Evolutionary conservation across 257 asterid genomes (phyloP).

Genomic region (Solanum paucissectum): DNA sequence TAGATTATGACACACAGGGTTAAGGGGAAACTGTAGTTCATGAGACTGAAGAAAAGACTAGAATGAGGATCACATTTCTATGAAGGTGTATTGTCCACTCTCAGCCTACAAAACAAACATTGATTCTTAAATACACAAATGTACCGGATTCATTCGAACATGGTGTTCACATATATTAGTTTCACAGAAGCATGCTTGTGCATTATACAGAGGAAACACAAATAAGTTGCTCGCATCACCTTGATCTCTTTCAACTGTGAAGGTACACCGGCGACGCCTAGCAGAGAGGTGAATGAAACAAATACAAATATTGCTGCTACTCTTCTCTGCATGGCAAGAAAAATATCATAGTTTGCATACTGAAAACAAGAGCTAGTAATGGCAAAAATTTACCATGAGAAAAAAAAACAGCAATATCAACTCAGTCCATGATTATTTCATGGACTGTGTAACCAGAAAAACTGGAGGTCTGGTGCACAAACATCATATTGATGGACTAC

Average conservation of each 20-base stretch:
- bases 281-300: constrained; percentile 72
- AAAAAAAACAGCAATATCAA: neutral
- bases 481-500: neutral
- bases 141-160: neutral
- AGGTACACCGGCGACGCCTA: constrained; percentile 80
- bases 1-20: neutral
- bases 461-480: neutral
- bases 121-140: neutral
- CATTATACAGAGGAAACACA: neutral
- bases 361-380: neutral
- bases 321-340: constrained; percentile 54
- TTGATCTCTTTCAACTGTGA: constrained; percentile 84
- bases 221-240: constrained; percentile 32
- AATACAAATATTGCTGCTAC: constrained; percentile 78
- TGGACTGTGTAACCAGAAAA: neutral
- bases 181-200: neutral
- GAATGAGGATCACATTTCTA: neutral
- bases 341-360: neutral
- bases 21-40: neutral
- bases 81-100: neutral
- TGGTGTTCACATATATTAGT: neutral
- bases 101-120: neutral
- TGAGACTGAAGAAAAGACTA: neutral
- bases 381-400: neutral
- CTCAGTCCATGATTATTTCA: neutral